These are phyloP conservation scores for Cryphonectria nitschkei DNA, from an alignment of 2,329 filamentous ascomycete genomes.

Conservation along the genomic window DNA sequence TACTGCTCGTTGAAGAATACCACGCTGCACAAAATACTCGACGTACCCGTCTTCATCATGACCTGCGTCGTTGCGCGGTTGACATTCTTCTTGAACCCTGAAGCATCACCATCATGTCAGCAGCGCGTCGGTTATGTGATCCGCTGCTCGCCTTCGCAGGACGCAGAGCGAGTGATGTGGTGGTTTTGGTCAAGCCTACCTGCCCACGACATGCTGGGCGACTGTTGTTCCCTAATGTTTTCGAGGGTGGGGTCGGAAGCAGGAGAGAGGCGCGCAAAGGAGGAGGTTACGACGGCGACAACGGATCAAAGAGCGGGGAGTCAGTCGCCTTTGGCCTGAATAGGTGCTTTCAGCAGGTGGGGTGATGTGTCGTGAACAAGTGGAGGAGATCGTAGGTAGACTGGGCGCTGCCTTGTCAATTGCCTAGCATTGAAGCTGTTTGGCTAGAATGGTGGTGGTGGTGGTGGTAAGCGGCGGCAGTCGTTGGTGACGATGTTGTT, in stretches of 20 bases:
- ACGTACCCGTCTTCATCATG: slow-evolving; percentile 96
- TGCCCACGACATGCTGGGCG: slow-evolving; percentile 51
- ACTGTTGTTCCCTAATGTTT: slow-evolving; percentile 12
- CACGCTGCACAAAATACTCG: neutral
- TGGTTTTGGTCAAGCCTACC: slow-evolving; percentile 38
- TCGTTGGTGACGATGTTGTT: neutral
- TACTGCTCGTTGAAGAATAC: neutral
- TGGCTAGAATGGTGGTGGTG: neutral
- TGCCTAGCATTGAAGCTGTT: neutral
- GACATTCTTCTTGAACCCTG: slow-evolving; percentile 94
- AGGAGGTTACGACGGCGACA: neutral
- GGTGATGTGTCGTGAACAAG: neutral
- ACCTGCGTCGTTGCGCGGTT: slow-evolving; percentile 99
- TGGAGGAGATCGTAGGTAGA: neutral
- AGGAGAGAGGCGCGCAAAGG: neutral
- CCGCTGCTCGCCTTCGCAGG: neutral
- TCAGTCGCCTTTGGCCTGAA: neutral
- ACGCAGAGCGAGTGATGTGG: neutral
- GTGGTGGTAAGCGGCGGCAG: neutral
- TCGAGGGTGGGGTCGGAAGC: slow-evolving; percentile 3
- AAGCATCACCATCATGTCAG: neutral
- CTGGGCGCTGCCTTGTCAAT: neutral
- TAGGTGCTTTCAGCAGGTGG: neutral
- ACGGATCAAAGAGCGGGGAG: neutral
- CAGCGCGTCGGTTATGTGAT: neutral